Evolutionary conservation across 306 rosid genomes (phyloP).

Genomic region (Quercus glauca): DNA sequence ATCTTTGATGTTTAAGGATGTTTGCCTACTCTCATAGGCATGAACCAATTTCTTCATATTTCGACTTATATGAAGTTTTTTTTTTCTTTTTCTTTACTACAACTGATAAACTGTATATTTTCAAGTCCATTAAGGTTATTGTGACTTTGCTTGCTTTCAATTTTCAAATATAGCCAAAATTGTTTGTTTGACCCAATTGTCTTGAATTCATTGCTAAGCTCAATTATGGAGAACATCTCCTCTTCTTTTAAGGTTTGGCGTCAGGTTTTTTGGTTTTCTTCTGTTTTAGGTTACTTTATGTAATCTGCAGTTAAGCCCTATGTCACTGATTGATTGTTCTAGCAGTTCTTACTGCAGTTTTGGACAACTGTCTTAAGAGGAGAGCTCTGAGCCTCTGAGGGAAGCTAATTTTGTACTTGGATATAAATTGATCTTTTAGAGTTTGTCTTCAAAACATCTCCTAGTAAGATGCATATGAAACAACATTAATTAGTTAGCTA

Average conservation of each 20-base stretch:
- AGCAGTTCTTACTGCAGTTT: neutral
- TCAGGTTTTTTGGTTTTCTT: neutral
- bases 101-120: neutral
- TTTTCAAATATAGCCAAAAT: neutral
- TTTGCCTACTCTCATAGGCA: neutral
- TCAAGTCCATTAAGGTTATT: neutral
- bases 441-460: neutral
- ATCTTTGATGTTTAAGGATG: neutral
- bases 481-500: too few species aligned
- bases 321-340: neutral
- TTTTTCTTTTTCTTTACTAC: too few species aligned
- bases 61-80: too few species aligned
- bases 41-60: too few species aligned
- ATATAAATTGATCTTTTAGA: neutral
- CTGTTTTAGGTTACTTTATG: neutral
- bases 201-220: neutral
- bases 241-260: neutral
- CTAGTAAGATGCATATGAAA: neutral
- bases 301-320: neutral
- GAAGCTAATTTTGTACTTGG: neutral
- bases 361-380: neutral
- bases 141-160: neutral
- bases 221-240: neutral
- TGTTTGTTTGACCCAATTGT: neutral
- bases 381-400: neutral